Conservation (phyloP, 2,329 filamentous ascomycete genomes). For the Colletotrichum euphorbiae region DNA sequence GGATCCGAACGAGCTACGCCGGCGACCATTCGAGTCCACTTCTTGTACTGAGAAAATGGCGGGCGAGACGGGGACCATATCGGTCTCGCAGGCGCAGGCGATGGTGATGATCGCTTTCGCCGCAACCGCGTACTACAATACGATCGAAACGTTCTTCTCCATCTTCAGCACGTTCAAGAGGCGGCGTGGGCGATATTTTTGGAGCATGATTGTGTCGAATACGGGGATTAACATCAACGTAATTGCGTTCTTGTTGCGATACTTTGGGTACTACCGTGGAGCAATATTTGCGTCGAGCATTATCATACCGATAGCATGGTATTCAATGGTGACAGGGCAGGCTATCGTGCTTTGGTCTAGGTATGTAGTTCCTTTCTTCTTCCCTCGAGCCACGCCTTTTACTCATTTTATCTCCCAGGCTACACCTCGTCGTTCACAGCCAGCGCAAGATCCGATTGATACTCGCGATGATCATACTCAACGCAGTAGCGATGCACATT, state of each 20-base stretch:
- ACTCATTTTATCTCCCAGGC: constrained; percentile 44
- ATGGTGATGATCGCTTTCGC: constrained; percentile 52
- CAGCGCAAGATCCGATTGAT: constrained; percentile 59
- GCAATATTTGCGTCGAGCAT: constrained; percentile 47
- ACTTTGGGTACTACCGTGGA: constrained; percentile 34
- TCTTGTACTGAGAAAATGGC: constrained; percentile 22
- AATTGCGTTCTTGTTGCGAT: constrained; percentile 52
- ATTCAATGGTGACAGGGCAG: constrained; percentile 70
- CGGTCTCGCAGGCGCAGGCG: constrained; percentile 32
- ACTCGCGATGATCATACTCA: constrained; percentile 67
- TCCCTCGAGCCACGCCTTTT: no score
- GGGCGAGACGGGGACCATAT: constrained; percentile 34
- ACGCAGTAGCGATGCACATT: constrained; percentile 64
- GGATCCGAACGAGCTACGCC: constrained; percentile 9
- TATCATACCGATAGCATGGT: constrained; percentile 49
- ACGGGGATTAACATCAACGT: constrained; percentile 41
- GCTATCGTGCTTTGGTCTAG: constrained; percentile 70
- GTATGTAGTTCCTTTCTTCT: no score
- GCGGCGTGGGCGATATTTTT: constrained; percentile 42
- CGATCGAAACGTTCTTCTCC: constrained; percentile 42
- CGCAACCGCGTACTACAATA: constrained; percentile 41
- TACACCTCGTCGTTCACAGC: constrained; percentile 69
- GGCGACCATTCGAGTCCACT: constrained; percentile 4
- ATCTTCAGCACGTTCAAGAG: constrained; percentile 42
- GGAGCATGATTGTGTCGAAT: constrained; percentile 43